These are phyloP conservation scores for Scheffersomyces ergatensis DNA, from an alignment of 805 yeast species.

Conservation along the genomic window DNA sequence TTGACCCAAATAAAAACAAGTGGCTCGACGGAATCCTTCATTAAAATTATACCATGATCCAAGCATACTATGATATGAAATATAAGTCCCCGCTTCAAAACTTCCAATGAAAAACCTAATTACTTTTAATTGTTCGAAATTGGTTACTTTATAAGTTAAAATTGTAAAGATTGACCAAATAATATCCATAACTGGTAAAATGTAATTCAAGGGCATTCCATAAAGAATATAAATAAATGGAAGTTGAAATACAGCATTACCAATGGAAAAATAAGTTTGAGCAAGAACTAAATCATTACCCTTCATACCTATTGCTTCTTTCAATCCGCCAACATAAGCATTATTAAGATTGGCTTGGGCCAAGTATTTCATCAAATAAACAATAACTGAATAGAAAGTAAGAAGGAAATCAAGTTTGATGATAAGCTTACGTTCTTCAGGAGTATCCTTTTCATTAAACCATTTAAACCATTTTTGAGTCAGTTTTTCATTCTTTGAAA, in stretches of 20 bases:
- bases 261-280: conserved; percentile 57
- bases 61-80: conserved; percentile 38
- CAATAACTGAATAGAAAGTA: conserved; percentile 30
- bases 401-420: conserved; percentile 30
- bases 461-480: conserved; percentile 38
- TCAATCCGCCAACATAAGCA: conserved; percentile 67
- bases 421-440: conserved; percentile 28
- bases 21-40: conserved; percentile 63
- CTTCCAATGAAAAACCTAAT: conserved; percentile 66
- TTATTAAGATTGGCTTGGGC: conserved; percentile 60
- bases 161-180: conserved; percentile 69
- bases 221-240: conserved; percentile 61
- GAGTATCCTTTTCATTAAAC: conserved; percentile 48
- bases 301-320: conserved; percentile 51
- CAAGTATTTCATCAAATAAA: conserved; percentile 64
- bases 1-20: conserved; percentile 60
- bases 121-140: conserved; percentile 53
- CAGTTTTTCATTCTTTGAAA: conserved; percentile 25
- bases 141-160: conserved; percentile 48
- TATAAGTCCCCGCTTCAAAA: conserved; percentile 60
- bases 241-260: conserved; percentile 57
- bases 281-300: conserved; percentile 64
- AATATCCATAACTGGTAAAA: conserved; percentile 55
- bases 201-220: conserved; percentile 52
- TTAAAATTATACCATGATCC: conserved; percentile 45